These are phyloP conservation scores for Immersiella caudata DNA, from an alignment of 495 filamentous ascomycete species.

Conservation along the genomic window DNA sequence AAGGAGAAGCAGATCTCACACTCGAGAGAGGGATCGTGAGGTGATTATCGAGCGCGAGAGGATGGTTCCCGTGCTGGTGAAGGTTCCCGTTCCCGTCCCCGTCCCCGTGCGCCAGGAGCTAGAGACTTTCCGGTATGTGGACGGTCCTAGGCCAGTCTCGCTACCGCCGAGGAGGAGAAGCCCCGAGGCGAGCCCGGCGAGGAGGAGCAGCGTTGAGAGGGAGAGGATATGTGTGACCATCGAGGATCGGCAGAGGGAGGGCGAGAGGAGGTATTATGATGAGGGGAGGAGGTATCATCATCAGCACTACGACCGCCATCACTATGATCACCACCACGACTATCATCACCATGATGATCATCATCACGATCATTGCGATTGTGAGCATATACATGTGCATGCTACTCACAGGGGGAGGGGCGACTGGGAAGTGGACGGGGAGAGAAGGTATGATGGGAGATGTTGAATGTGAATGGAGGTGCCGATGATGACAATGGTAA, in stretches of 20 bases:
- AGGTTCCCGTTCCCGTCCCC: slow-evolving; percentile 36
- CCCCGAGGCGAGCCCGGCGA: not conserved
- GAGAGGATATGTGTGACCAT: slow-evolving; percentile 21
- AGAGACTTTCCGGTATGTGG: slow-evolving; percentile 48
- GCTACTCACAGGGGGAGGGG: not conserved
- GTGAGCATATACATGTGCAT: not conserved
- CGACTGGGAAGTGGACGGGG: not conserved
- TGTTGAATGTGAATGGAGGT: not conserved
- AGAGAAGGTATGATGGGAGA: not conserved
- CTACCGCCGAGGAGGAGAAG: slow-evolving; percentile 13
- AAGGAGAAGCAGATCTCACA: slow-evolving; percentile 24
- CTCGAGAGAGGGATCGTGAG: slow-evolving; percentile 41
- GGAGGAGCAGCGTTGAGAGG: slow-evolving; percentile 13
- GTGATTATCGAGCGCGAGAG: slow-evolving; percentile 54
- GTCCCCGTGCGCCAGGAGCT: slow-evolving; percentile 39
- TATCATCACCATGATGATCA: not conserved
- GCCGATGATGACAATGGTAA: not conserved
- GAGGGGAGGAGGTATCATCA: not conserved
- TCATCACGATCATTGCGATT: not conserved
- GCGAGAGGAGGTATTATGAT: not conserved
- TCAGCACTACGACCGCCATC: not conserved
- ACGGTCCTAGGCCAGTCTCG: slow-evolving; percentile 8
- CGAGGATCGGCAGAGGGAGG: slow-evolving; percentile 20
- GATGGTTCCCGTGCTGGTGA: slow-evolving; percentile 42
- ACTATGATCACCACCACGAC: not conserved